Evolutionary conservation across 768 basidiomycete species (phyloP).

Genomic region (Suillus placidus): DNA sequence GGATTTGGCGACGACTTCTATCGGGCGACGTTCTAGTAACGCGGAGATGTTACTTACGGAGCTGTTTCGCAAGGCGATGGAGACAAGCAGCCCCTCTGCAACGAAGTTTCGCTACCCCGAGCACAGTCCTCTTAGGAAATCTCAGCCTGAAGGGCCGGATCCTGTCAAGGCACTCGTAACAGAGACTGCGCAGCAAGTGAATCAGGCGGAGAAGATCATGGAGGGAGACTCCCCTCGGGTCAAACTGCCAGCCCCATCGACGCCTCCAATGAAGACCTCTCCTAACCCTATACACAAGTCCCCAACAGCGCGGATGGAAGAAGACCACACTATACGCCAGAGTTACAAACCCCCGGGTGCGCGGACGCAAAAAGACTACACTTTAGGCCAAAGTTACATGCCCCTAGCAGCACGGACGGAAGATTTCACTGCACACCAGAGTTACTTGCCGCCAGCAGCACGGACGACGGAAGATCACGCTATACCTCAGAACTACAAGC

Average conservation of each 20-base stretch:
- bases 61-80: slow-evolving; percentile 10
- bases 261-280: not conserved
- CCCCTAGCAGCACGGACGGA: not conserved
- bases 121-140: not conserved
- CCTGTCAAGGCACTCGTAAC: not conserved
- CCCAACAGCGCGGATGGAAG: not conserved
- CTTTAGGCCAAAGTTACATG: not conserved
- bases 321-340: not conserved
- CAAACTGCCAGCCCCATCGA: not conserved
- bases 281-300: not conserved
- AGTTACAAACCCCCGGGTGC: not conserved
- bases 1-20: not conserved
- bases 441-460: not conserved
- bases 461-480: not conserved
- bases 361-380: not conserved
- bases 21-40: slow-evolving; percentile 6
- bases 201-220: not conserved
- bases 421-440: not conserved
- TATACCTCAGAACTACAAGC: not conserved
- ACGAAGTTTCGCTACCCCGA: not conserved
- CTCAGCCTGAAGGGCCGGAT: not conserved
- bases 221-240: not conserved
- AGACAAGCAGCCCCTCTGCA: not conserved
- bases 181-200: not conserved
- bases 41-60: slow-evolving; percentile 6